Base-by-base conservation (phyloP, 768 basidiomycete genomes). In the Pleurotus cornucopiae region DNA sequence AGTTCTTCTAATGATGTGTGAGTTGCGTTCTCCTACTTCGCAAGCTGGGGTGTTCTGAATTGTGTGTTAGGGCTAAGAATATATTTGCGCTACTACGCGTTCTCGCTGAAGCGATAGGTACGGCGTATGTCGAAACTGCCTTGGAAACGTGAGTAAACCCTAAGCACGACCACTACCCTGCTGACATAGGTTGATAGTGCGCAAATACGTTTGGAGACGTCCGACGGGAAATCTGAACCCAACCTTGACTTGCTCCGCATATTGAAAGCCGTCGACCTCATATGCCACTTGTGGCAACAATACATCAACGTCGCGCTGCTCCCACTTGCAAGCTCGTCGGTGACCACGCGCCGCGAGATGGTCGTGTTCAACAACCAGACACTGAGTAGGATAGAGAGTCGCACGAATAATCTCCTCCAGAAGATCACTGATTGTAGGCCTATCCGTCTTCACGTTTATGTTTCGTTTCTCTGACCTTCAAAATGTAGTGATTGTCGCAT, bases 241-340 rank as follows among this genome's bases (percentile, higher is more conserved):
- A 88, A 79, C 61, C 72, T 97, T 20, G 81, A 86, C 49, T 37
- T 44, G n/a, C 68, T 98, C 5, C 63, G 73, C 0, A 80, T 89
- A 18, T 73, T 98, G 62, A 80, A 78, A 56, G 74, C 80, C 2
- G 83, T 89, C 34, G 94, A 96, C 71, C 81, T 96, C 45, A 88
- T 96, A 56, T 93, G 90, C 65, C 92, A 98, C 66, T 81, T 99
- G 9, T 98, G 95, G 96, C 97, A 98, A 65, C 90, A 91, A 67
- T 99, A 98, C 70, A 83, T 93, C 63, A 89, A 89, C 48, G 89
- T 91, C 16, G 97, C 94, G 0, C 71, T 99, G 5, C 76, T 97
- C 12, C 95, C 97, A 0, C 76, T 99, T 13, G 88, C 92, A 0
- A 86, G 83, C 56, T 85, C 86, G 9, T 91, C 90, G 0, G 90